A percentile compares a stretch with the other conserved stretches of the same genome.
Conservation (phyloP, 495 filamentous ascomycete genomes). For the Aspergillus panamensis region DNA sequence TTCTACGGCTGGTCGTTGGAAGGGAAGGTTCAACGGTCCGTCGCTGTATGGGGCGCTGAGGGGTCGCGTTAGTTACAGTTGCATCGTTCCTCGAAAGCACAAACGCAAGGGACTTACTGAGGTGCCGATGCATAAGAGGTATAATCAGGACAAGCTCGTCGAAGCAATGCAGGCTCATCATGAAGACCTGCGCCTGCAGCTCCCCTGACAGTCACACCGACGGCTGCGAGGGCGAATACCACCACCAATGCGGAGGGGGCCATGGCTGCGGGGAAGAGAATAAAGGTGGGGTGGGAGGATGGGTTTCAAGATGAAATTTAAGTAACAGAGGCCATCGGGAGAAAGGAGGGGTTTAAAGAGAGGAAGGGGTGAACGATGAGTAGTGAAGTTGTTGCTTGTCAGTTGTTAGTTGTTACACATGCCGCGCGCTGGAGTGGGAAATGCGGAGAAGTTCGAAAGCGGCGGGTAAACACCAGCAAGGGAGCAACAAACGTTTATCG, state of each 20-base stretch:
- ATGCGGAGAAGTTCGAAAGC: slow-evolving; percentile 6
- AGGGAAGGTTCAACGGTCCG: slow-evolving; percentile 79
- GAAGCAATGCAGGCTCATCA: slow-evolving; percentile 32
- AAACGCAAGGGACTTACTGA: slow-evolving; percentile 37
- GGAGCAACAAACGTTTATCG: not conserved
- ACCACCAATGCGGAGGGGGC: slow-evolving; percentile 16
- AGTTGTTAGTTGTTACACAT: not conserved
- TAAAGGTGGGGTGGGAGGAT: not conserved
- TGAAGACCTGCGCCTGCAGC: slow-evolving; percentile 19
- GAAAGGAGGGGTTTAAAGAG: not conserved
- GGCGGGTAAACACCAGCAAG: not conserved
- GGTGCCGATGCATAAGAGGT: slow-evolving; percentile 41
- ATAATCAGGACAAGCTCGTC: slow-evolving; percentile 51
- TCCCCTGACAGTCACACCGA: slow-evolving; percentile 25
- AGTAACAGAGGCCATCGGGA: slow-evolving; percentile 2
- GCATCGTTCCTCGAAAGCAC: not conserved
- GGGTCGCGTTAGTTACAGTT: not conserved
- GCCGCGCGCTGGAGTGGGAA: slow-evolving; percentile 1
- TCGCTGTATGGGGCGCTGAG: slow-evolving; percentile 69
- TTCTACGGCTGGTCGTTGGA: slow-evolving; percentile 71
- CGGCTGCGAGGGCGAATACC: slow-evolving; percentile 23
- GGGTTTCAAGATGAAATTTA: not conserved
- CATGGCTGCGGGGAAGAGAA: not conserved
- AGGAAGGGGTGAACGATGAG: not conserved
- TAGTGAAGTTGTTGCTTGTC: not conserved